These are phyloP conservation scores for Climacium dendroides DNA, from an alignment of 225 moss, liverwort and hornwort species.

Conservation along the genomic window DNA sequence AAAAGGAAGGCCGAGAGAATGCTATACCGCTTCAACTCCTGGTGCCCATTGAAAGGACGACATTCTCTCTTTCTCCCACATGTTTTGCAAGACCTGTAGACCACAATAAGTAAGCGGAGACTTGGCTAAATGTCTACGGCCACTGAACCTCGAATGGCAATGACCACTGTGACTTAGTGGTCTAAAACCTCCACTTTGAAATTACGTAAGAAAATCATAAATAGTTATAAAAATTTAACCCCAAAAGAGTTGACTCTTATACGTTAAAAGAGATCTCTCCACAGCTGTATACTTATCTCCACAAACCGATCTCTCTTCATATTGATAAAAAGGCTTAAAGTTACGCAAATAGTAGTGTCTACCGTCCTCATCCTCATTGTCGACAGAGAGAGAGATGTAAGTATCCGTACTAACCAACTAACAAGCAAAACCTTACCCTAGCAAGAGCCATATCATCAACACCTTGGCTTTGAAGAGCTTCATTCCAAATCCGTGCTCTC, in stretches of 20 bases:
- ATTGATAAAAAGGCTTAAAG: not conserved
- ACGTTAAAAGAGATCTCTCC: too few relatives aligned
- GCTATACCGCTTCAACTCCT: slow-evolving; percentile 74
- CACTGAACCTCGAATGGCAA: too few relatives aligned
- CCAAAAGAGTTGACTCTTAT: not conserved
- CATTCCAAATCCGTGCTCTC: slow-evolving; percentile 77
- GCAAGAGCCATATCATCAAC: slow-evolving; percentile 75
- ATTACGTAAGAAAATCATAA: not conserved
- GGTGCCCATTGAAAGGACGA: slow-evolving; percentile 72
- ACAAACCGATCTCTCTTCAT: not conserved
- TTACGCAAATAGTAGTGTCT: not conserved
- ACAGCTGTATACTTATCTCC: not conserved
- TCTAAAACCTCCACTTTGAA: not conserved
- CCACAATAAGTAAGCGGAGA: not conserved
- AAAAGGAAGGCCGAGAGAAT: slow-evolving; percentile 19
- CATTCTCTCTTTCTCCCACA: slow-evolving; percentile 77
- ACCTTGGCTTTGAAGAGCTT: slow-evolving; percentile 61
- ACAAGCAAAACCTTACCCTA: slow-evolving; percentile 34
- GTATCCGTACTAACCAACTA: not conserved
- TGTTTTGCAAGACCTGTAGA: slow-evolving; percentile 49
- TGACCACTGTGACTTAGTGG: not conserved
- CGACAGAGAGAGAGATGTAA: not conserved
- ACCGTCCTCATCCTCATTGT: not conserved
- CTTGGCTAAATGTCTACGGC: not conserved
- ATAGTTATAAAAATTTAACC: too few relatives aligned